Conservation (phyloP, 192 early-diverging fungal genomes). For the Radiomyces spectabilis region DNA sequence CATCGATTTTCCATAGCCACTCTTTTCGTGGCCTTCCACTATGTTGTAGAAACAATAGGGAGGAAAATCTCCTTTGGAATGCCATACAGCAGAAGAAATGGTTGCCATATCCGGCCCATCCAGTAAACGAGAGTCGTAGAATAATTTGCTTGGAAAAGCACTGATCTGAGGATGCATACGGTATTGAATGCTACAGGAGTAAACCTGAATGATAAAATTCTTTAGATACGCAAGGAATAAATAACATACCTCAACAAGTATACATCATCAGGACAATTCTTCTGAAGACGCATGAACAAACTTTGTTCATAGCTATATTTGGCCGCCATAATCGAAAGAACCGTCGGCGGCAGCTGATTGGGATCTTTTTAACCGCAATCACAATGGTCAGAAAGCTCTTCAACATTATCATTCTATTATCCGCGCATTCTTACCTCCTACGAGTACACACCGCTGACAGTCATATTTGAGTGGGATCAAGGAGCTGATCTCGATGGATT, state of each 20-base stretch:
- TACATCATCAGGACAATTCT: conserved; percentile 50
- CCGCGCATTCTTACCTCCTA: conserved; percentile 58
- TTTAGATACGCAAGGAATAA: not conserved
- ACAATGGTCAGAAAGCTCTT: not conserved
- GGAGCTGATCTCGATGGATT: conserved; percentile 80
- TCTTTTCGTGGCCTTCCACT: conserved; percentile 52
- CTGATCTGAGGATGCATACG: conserved; percentile 95
- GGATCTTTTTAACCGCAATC: conserved; percentile 52
- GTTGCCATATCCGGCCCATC: conserved; percentile 67
- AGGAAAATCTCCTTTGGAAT: conserved; percentile 48
- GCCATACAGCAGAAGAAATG: conserved; percentile 68
- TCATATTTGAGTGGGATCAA: conserved; percentile 86
- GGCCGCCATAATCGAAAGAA: conserved; percentile 64
- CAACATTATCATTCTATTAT: not conserved
- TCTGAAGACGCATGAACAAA: conserved; percentile 85
- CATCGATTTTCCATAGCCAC: conserved; percentile 55
- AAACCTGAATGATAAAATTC: conserved; percentile 4
- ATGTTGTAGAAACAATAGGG: conserved; percentile 81
- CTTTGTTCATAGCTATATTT: conserved; percentile 76
- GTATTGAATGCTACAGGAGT: conserved; percentile 77
- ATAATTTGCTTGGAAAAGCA: conserved; percentile 64
- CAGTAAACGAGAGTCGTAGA: conserved; percentile 69
- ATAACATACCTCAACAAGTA: conserved; percentile 55
- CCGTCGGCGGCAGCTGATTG: conserved; percentile 90
- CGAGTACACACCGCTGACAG: conserved; percentile 74